phyloP scores from a whole-genome alignment of 73 alveolate species.

The Loxodes magnus region DNA sequence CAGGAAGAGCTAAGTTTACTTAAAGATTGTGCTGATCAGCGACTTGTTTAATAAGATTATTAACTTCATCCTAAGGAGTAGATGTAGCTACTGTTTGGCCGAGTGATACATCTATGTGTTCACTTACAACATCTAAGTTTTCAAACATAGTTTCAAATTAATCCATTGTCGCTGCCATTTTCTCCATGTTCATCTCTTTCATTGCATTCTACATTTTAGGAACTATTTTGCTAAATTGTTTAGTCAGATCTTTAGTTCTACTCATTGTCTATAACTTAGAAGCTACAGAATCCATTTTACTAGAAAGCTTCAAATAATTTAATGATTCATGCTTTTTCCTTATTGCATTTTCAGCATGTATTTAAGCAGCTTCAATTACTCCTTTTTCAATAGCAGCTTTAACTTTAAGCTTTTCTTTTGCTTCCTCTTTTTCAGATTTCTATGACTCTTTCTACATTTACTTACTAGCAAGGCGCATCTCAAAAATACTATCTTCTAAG shows the following conservation, averaged over 20 bases:
- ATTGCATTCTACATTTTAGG: constrained; percentile 24
- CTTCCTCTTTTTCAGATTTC: constrained; percentile 15
- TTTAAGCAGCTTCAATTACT: constrained; percentile 39
- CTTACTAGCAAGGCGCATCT: constrained; percentile 8
- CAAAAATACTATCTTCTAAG: constrained; percentile 5
- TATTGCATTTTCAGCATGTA: constrained; percentile 55
- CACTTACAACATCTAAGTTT: constrained; percentile 52
- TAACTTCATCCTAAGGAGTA: constrained; percentile 27
- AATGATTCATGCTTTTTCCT: constrained; percentile 53
- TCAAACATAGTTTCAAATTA: constrained; percentile 57
- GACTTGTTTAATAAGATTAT: neutral
- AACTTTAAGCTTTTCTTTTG: constrained; percentile 26
- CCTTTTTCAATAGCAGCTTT: constrained; percentile 13
- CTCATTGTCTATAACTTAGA: constrained; percentile 38
- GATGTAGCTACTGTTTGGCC: constrained; percentile 20
- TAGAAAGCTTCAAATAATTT: constrained; percentile 36
- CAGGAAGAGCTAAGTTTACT: no score
- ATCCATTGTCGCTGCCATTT: constrained; percentile 29
- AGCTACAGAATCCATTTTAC: constrained; percentile 51
- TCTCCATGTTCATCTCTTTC: constrained; percentile 36
- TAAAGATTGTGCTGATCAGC: constrained; percentile 1
- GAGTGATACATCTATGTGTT: constrained; percentile 31
- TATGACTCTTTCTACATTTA: neutral
- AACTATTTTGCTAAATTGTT: constrained; percentile 20
- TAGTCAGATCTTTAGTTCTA: constrained; percentile 38